Base-by-base conservation (phyloP, 2,329 filamentous ascomycete species). In the Hypoxylon sp. region DNA sequence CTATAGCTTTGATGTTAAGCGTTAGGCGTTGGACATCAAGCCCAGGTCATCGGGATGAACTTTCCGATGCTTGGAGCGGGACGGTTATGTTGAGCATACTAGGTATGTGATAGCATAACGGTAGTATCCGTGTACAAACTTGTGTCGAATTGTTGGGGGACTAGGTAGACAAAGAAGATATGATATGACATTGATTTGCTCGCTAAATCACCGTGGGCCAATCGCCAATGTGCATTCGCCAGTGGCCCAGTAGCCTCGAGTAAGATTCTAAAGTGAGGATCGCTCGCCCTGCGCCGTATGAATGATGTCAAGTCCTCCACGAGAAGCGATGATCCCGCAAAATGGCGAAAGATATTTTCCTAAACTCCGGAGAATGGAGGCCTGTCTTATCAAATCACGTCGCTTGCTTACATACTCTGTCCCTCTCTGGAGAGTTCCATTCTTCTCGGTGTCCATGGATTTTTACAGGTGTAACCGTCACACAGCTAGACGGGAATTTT, bases 341-440 rank as follows among this genome's bases (percentile, higher is more conserved):
- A 19, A 59, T 46, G 44, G 46, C 26, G 19, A 47, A 34, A 11
- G 22, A 10, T 53, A 62, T 59, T 62, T 37, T 54, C 61, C 62
- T 67, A 59, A 65, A 62, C 49, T 65, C 65, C 65, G 65, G 43
- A 6, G 30, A 53, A 10, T 43, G 44, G 54, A 57, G n/a, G 37
- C 20, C 54, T 62, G 15, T 26, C 51, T 7, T 7, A 46, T 60
- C 54, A 32, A 39, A 56, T 59, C 51, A 59, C 17, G 48, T 60
- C 37, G 11, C 28, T 11, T 48, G 49, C 53, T 56, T 57, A 51
- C 51, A 30, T 49, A 51, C 34, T 53, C 37, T 52, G 46, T 39
- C 13, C 4, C 30, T 30, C 24, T 22, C 22, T 32, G 7, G 39
- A n/a, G 17, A 6, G 11, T 55, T 52, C 19, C 11, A 2, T 46